A percentile compares a stretch with the other conserved stretches of the same genome.
These are phyloP conservation scores for Fusarium goolgardi DNA, from an alignment of 2,329 filamentous ascomycete genomes.

Conservation along the genomic window DNA sequence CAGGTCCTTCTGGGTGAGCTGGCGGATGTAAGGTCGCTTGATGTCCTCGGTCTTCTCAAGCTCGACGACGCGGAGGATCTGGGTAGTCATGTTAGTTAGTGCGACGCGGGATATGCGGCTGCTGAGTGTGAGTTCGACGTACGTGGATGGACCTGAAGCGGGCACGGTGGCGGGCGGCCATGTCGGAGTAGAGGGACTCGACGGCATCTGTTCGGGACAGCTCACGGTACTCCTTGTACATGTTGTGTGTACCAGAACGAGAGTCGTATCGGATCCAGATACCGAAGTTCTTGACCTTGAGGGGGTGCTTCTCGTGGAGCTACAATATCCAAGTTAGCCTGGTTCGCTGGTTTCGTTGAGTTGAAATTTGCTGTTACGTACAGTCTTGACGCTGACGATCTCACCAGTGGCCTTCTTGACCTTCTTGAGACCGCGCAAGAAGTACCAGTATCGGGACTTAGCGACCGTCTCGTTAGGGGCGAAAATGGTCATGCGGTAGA, in stretches of 20 bases:
- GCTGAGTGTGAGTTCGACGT: slow-evolving; percentile 60
- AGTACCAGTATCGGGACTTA: slow-evolving; percentile 99
- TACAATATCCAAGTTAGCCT: slow-evolving; percentile 52
- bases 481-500: slow-evolving; percentile 99
- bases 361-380: slow-evolving; percentile 62
- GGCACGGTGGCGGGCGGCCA: slow-evolving; percentile 96
- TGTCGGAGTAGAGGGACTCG: slow-evolving; percentile 98
- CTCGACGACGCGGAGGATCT: slow-evolving; percentile 99
- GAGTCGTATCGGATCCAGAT: slow-evolving; percentile 99
- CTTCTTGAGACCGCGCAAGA: slow-evolving; percentile 98
- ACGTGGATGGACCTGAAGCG: slow-evolving; percentile 99
- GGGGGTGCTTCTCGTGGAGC: slow-evolving; percentile 98
- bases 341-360: neutral
- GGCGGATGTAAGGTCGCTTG: slow-evolving; percentile 99
- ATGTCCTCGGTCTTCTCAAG: slow-evolving; percentile 93
- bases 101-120: neutral
- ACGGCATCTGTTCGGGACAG: slow-evolving; percentile 96
- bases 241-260: slow-evolving; percentile 99
- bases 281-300: slow-evolving; percentile 99
- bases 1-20: slow-evolving; percentile 94
- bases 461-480: slow-evolving; percentile 97
- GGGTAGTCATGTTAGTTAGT: slow-evolving; percentile 15
- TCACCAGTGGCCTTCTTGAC: slow-evolving; percentile 99
- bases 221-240: slow-evolving; percentile 99
- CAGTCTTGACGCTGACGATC: slow-evolving; percentile 96